Base-by-base conservation (phyloP, 208 protist species). In the Acanthamoeba healyi region DNA sequence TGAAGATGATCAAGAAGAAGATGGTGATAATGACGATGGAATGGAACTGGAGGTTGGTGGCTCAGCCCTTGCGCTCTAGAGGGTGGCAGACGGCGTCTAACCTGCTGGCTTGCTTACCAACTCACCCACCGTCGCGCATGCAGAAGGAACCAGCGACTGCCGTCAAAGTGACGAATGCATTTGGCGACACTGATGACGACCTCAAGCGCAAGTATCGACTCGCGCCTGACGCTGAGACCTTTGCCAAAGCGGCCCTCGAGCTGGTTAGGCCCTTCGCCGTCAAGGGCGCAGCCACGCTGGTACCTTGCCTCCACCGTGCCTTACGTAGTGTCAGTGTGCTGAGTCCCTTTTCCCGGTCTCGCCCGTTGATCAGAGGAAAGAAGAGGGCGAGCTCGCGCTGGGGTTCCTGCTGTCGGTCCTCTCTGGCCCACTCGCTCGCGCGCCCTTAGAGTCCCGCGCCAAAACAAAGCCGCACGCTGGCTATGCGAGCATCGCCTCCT, bases 181-280 rank as follows among this genome's bases (percentile, higher is more conserved):
- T 84, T 34, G 74, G 74, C 9, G 74, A 84, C 74, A 84, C 74
- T 0, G 74, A 84, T n/a, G 74, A 84, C 4, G 74, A 84, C 44
- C 44, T 84, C n/a, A 49, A 84, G 40, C 19, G 74, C 4, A 84
- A 84, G 32, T 84, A 84, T 19, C 74, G 74, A 12, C 44, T 84
- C 44, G 24, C 44, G 0, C 74, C 74, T 14, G 42, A 84, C 22
- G 58, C 74, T 22, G 74, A 58, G 19, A 6, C 42, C 12, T 24
- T 84, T 6, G 17, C 74, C 26, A 51, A 56, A 19, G 74, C 74
- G 3, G 74, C 74, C 74, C 74, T 84, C 6, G 74, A 56, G 15
- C 74, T 84, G 12, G 74, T 58, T 9, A 14, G 74, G 15, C 51
- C 51, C 17, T 58, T 58, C 51, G 51, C 17, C 51, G 0, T 22